A percentile compares a stretch with the other conserved stretches of the same genome.
These are phyloP conservation scores for Moelleriella libera DNA, from an alignment of 2,329 filamentous ascomycete species.

Conservation along the genomic window DNA sequence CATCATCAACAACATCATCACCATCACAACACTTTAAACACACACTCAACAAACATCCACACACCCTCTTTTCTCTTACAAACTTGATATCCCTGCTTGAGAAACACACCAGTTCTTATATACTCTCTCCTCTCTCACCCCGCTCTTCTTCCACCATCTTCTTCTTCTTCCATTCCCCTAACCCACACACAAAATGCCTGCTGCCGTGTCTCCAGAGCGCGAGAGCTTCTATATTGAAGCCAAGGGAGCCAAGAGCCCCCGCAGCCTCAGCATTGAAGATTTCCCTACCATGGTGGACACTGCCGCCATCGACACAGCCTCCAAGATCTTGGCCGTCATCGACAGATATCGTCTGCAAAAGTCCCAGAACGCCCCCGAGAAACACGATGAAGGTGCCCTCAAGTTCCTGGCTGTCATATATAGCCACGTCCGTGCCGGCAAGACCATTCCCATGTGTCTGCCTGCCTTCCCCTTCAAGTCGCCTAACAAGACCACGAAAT, in stretches of 20 bases:
- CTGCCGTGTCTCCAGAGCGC: not conserved
- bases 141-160: no score
- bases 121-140: no score
- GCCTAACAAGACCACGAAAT: slow-evolving; percentile 38
- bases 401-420: slow-evolving; percentile 26
- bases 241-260: not conserved
- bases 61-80: no score
- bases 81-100: no score
- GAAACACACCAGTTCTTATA: no score
- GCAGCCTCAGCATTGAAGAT: slow-evolving; percentile 2
- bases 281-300: slow-evolving; percentile 9
- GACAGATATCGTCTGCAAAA: slow-evolving; percentile 21
- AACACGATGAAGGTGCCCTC: slow-evolving; percentile 18
- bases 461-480: slow-evolving; percentile 51
- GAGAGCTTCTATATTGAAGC: not conserved
- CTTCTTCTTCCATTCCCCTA: no score
- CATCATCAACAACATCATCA: no score
- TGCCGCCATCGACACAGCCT: slow-evolving; percentile 15
- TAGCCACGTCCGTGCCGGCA: slow-evolving; percentile 19
- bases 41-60: no score
- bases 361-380: slow-evolving; percentile 6
- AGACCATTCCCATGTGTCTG: slow-evolving; percentile 27
- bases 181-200: not conserved
- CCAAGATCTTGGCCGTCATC: slow-evolving; percentile 23
- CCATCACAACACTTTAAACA: no score